These are phyloP conservation scores for Verticillium nonalfalfae DNA, from an alignment of 2,329 filamentous ascomycete species.

Conservation along the genomic window DNA sequence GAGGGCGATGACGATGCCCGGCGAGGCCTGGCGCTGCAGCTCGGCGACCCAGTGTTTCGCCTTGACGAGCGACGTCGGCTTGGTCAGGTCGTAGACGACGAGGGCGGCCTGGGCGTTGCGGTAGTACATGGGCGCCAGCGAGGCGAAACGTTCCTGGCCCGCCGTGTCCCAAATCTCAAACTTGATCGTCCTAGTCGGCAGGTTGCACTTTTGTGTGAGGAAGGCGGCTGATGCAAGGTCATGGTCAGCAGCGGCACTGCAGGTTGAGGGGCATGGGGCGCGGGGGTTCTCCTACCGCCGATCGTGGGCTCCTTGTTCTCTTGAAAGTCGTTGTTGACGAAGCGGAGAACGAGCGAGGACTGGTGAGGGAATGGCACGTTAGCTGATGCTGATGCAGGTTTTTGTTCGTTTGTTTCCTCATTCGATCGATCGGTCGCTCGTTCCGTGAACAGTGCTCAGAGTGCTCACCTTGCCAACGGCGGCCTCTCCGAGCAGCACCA, in stretches of 20 bases:
- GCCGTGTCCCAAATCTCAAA: slow-evolving; percentile 99
- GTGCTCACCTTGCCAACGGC: slow-evolving; percentile 85
- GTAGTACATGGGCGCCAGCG: slow-evolving; percentile 98
- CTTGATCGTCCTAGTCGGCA: slow-evolving; percentile 86
- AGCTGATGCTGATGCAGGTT: neutral
- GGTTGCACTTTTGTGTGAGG: slow-evolving; percentile 96
- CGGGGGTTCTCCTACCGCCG: slow-evolving; percentile 59
- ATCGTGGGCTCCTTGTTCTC: slow-evolving; percentile 99
- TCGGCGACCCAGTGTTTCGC: slow-evolving; percentile 99
- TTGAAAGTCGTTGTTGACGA: slow-evolving; percentile 99
- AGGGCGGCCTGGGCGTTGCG: slow-evolving; percentile 96
- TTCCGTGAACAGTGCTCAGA: too few relatives aligned
- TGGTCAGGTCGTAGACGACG: slow-evolving; percentile 97
- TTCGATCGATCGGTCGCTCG: too few relatives aligned
- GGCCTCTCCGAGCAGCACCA: slow-evolving; percentile 93
- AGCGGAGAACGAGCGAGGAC: slow-evolving; percentile 96
- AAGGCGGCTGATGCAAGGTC: slow-evolving; percentile 66
- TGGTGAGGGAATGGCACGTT: slow-evolving; percentile 28
- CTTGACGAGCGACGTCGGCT: slow-evolving; percentile 90
- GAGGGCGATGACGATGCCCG: slow-evolving; percentile 92
- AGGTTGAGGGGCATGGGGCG: neutral
- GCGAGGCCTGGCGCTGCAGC: slow-evolving; percentile 90
- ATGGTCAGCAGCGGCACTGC: slow-evolving; percentile 3
- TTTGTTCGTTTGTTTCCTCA: too few relatives aligned
- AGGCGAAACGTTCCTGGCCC: slow-evolving; percentile 95